Base-by-base conservation (phyloP, 2,329 filamentous ascomycete species). In the Xylaria sp. region DNA sequence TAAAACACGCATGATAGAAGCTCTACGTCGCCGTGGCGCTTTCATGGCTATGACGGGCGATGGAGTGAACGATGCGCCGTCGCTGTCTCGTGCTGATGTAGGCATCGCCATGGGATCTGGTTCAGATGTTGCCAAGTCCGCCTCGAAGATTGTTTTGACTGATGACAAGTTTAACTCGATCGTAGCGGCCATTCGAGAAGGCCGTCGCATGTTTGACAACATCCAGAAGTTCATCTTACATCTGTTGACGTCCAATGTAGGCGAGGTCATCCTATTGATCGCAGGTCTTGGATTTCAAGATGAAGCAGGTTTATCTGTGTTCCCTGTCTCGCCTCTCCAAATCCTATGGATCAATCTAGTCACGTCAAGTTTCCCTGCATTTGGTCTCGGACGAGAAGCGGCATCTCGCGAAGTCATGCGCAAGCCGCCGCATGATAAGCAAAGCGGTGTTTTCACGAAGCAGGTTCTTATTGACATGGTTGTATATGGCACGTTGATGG, bases 341-440 rank as follows among this genome's bases (percentile, higher is more conserved):
- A 95, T 97, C 71, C 87, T 97, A 67, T 97, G 93, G 93, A 93
- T 97, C 79, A 97, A 97, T 80, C 95, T 97, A 92, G 87, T 96
- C 64, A 97, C 94, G 0, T 95, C 92, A 48, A 92, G 91, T 1
- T 89, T 96, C 79, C 93, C 93, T 1, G 94, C 94, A 67, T 96
- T 97, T 83, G 94, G 93, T 51, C 87, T 97, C 0, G 93, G 93
- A 23, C 91, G 93, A 73, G 93, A 97, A 79, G 82, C 86, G 53
- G 92, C 93, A 0, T 88, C 90, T 0, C 86, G 88, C 1, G 92
- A 95, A 76, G 90, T 97, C 69, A 93, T 97, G 88, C 83, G 86
- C 71, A 90, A 93, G 61, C 92, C 93, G 7, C 94, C 94, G 0
- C 92, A 95, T 71, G 86, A 91, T 80, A 85, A 85, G 79, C 81